phyloP scores from a whole-genome alignment of 2,329 filamentous ascomycete genomes.

The Colletotrichum lentis region DNA sequence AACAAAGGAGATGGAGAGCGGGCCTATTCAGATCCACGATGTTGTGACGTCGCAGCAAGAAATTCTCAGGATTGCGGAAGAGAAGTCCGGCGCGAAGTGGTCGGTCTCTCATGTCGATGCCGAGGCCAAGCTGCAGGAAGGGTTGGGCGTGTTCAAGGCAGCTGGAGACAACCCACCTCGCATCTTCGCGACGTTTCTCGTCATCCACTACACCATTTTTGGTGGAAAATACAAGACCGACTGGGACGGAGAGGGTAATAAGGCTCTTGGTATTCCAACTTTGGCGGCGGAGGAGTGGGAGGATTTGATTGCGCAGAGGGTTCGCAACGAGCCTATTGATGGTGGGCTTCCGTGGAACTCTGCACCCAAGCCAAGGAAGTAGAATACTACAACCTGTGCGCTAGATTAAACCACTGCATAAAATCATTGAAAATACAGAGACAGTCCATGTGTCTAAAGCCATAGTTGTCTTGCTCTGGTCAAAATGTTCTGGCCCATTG shows the following conservation, averaged over 20 bases:
- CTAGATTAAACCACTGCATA: no score
- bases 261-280: neutral
- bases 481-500: no score
- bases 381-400: no score
- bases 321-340: conserved; percentile 14
- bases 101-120: conserved; percentile 50
- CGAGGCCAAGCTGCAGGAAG: neutral
- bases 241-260: conserved; percentile 12
- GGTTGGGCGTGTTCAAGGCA: conserved; percentile 5
- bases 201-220: conserved; percentile 15
- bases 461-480: no score
- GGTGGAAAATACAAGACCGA: conserved; percentile 4
- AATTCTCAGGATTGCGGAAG: no score
- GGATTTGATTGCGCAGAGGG: conserved; percentile 11
- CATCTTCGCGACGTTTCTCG: conserved; percentile 3
- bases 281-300: neutral
- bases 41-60: no score
- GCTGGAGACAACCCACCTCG: neutral
- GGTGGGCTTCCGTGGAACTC: conserved; percentile 24
- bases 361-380: conserved; percentile 15
- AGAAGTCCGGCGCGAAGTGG: no score
- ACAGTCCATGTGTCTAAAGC: no score
- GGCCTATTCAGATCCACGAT: no score
- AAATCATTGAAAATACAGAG: neutral
- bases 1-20: conserved; percentile 59